These are phyloP conservation scores for Aegilops umbellulata DNA, from an alignment of 176 grass and related monocot genomes.

Conservation along the genomic window DNA sequence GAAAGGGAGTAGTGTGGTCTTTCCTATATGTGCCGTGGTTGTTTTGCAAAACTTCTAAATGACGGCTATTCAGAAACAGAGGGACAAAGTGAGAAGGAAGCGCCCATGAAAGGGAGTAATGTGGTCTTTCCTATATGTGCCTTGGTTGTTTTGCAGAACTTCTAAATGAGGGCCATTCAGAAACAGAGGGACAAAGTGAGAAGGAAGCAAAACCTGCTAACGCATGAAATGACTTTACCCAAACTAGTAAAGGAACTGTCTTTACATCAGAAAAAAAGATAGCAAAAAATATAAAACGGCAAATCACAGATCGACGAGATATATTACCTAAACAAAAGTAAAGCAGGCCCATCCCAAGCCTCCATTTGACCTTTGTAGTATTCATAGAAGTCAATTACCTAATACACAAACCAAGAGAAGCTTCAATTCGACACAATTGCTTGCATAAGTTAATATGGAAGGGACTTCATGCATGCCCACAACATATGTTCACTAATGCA, in stretches of 20 bases:
- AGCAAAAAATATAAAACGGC: constrained; percentile 25
- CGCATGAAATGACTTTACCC: constrained; percentile 9
- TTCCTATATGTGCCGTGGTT: not conserved
- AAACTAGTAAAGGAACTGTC: constrained; percentile 27
- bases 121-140: not conserved
- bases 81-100: constrained; percentile 22
- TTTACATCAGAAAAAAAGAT: constrained; percentile 23
- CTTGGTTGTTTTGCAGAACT: not conserved
- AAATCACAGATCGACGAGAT: not conserved
- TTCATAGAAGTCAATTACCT: constrained; percentile 97
- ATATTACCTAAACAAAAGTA: constrained; percentile 97
- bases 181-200: not conserved
- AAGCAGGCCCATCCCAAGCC: constrained; percentile 97
- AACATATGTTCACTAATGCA: constrained; percentile 7
- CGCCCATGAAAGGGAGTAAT: not conserved
- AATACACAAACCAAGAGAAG: constrained; percentile 43
- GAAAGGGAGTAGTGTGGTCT: not conserved
- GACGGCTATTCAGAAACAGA: not conserved
- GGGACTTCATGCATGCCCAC: not conserved
- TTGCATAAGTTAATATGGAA: constrained; percentile 22
- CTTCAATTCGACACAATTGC: constrained; percentile 22
- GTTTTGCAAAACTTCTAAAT: not conserved
- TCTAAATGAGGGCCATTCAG: not conserved
- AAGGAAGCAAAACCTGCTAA: constrained; percentile 27
- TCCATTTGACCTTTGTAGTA: constrained; percentile 99